phyloP scores from a whole-genome alignment of 1,284 basidiomycete species.

The Vanrija sp. region DNA sequence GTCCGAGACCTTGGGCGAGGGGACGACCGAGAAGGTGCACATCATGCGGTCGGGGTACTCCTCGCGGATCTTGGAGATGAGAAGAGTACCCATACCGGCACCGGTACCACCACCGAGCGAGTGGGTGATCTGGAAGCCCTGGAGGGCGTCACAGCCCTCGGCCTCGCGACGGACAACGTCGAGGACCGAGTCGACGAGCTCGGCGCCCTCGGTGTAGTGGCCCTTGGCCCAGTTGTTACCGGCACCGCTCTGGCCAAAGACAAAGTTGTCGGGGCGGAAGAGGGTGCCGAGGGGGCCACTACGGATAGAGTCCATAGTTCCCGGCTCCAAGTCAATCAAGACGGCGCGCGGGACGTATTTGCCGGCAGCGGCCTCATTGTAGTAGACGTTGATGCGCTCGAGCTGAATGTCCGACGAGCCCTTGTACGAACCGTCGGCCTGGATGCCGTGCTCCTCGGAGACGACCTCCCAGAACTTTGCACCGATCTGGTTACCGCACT shows the following conservation, averaged over 20 bases:
- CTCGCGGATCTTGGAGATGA: slow-evolving; percentile 61
- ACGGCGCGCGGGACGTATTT: slow-evolving; percentile 97
- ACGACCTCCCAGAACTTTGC: slow-evolving; percentile 92
- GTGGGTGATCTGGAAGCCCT: slow-evolving; percentile 61
- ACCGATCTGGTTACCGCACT: slow-evolving; percentile 99
- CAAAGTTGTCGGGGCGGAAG: slow-evolving; percentile 59
- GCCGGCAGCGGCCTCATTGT: slow-evolving; percentile 79
- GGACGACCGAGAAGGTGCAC: slow-evolving; percentile 61
- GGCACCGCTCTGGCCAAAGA: slow-evolving; percentile 57
- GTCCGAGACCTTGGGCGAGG: slow-evolving; percentile 60
- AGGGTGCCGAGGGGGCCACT: slow-evolving; percentile 56
- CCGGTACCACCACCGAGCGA: slow-evolving; percentile 62
- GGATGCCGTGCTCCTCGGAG: slow-evolving; percentile 96
- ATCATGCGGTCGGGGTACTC: slow-evolving; percentile 64
- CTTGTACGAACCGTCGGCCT: slow-evolving; percentile 84
- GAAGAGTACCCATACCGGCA: slow-evolving; percentile 60
- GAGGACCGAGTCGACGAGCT: slow-evolving; percentile 58
- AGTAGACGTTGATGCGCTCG: slow-evolving; percentile 95
- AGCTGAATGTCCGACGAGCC: slow-evolving; percentile 93
- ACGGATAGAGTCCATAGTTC: slow-evolving; percentile 93
- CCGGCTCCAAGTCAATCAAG: slow-evolving; percentile 90
- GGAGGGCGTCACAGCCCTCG: slow-evolving; percentile 57
- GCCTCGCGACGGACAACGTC: slow-evolving; percentile 61
- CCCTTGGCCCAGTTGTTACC: slow-evolving; percentile 61
- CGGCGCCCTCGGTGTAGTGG: slow-evolving; percentile 54